A percentile compares a stretch with the other conserved stretches of the same genome.
Evolutionary conservation across 75 land plant species (phyloP).

Genomic region (Cryptomeria japonica): DNA sequence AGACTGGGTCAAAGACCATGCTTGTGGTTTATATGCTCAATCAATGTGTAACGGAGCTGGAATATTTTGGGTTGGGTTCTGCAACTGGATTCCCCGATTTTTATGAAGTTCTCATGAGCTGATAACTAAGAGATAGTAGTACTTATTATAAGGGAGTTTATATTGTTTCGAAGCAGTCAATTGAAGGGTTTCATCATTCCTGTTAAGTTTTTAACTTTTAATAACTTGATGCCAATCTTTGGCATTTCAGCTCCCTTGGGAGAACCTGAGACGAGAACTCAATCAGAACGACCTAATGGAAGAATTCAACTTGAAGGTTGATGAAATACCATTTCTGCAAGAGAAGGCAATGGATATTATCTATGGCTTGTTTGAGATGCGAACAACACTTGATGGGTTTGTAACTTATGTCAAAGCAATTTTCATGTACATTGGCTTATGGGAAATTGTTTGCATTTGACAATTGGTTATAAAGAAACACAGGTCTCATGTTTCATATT

Average conservation of each 20-base stretch:
- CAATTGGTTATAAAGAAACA: background rate
- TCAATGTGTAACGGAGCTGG: conserved; percentile 16
- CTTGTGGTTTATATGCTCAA: conserved; percentile 12
- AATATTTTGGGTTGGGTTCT: conserved; percentile 11
- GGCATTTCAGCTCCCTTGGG: background rate
- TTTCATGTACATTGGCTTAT: background rate
- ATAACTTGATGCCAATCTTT: conserved; percentile 1
- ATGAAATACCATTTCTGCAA: conserved; percentile 5
- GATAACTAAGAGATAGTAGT: background rate
- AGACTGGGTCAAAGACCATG: background rate
- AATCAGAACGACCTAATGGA: background rate
- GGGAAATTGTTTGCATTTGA: background rate
- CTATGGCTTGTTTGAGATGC: background rate
- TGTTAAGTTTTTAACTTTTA: background rate
- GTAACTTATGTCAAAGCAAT: background rate
- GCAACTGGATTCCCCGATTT: conserved; percentile 15
- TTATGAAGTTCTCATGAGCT: conserved; percentile 5
- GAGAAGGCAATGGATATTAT: conserved; percentile 11
- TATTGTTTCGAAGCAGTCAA: background rate
- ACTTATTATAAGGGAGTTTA: background rate
- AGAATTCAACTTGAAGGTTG: background rate
- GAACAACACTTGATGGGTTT: background rate
- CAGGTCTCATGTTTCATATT: background rate
- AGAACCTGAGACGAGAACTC: background rate
- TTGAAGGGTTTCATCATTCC: background rate